These are phyloP conservation scores for Crithidia sp. DNA, from an alignment of 208 protist species.

Conservation along the genomic window DNA sequence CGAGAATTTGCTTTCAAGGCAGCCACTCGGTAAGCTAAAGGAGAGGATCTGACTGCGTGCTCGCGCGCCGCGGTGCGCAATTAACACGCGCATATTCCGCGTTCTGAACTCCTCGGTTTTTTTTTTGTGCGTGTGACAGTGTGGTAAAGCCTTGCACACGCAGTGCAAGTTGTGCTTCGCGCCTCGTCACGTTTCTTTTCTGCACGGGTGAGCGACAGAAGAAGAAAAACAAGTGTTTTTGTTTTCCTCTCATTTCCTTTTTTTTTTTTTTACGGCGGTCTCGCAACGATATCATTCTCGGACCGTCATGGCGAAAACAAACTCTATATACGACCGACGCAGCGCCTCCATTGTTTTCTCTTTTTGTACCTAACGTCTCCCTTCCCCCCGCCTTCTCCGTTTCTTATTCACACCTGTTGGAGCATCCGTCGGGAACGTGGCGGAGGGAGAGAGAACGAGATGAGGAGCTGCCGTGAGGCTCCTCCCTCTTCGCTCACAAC, in stretches of 20 bases:
- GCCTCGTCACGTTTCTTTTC: neutral
- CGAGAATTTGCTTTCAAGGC: neutral
- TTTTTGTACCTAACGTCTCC: conserved; percentile 2
- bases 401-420: conserved; percentile 17
- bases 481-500: neutral
- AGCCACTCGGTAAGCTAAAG: too few relatives aligned
- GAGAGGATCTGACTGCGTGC: too few relatives aligned
- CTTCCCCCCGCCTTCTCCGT: conserved; percentile 6
- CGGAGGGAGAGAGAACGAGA: neutral
- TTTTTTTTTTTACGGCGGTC: conserved; percentile 1
- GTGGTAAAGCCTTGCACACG: neutral
- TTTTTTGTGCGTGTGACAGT: conserved; percentile 8
- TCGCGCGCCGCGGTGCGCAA: neutral
- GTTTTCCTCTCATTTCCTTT: conserved; percentile 1
- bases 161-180: neutral
- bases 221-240: neutral
- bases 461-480: too few relatives aligned
- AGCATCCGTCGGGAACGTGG: conserved; percentile 11
- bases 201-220: neutral
- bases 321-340: neutral
- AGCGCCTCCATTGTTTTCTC: conserved; percentile 7
- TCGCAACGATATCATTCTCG: conserved; percentile 1
- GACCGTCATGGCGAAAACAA: neutral
- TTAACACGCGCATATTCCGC: neutral
- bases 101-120: neutral